Base-by-base conservation (phyloP, 257 asterid genomes). In the Asclepias syriaca region DNA sequence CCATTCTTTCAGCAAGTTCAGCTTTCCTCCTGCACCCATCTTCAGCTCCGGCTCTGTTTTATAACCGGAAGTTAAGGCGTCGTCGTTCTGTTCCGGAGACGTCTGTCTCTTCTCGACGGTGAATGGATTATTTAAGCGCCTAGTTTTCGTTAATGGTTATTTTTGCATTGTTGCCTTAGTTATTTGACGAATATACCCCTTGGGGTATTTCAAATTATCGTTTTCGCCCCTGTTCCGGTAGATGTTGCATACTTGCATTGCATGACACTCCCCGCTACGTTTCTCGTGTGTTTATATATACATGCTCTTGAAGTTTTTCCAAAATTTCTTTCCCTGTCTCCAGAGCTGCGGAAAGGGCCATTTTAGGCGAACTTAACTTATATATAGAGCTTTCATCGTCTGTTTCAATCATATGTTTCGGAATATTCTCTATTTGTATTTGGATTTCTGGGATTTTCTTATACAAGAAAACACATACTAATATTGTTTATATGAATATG, bases 101-200 rank as follows among this genome's bases (percentile, higher is more conserved):
- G 43, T 22, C 45, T 45, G 51, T 56, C 66, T 19, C 46, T 43
- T 22, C 39, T 22, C 32, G 22, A 54, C 11, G 46, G 48, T 66
- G 64, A 45, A 39, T 45, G 55, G 5, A 10, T 49, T 3, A 40
- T 34, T 34, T 34, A 34, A 22, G 22, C 43, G 13, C 13, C 14
- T 21, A 57, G 58, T 24, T 2, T 57, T 57, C 39, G 2, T 58
- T 58, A 58, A 24, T 58, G 65, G 55, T 27, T 59, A 19, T 16
- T 21, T 6, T 39, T 7, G 21, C 50, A 2, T 53, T 29, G 29
- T 60, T 32, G 32, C n/a, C 15, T 34, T 13, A 39, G 34, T 46
- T 43, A 19, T 40, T 55, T 71, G 72, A 43, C 64, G 46, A 39
- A 72, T 48, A 27, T 60, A 22, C 43, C 67, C 80, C 21, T 56